phyloP scores from a whole-genome alignment of 352 stramenopile genomes.

The Globisporangium spiculum region DNA sequence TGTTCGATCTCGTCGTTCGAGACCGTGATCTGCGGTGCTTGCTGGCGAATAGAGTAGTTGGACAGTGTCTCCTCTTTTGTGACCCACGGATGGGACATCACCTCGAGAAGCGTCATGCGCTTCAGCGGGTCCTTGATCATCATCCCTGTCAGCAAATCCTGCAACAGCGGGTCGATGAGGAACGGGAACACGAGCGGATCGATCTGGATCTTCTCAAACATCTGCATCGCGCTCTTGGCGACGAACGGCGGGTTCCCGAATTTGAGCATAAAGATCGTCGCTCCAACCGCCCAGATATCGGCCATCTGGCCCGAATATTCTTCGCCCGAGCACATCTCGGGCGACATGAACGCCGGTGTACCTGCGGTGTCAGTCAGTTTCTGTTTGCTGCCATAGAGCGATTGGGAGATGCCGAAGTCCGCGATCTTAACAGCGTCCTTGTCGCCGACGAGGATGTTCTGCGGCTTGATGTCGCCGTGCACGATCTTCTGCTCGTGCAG shows the following conservation, averaged over 20 bases:
- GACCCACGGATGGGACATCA: slow-evolving; percentile 79
- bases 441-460: slow-evolving; percentile 86
- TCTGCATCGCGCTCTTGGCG: slow-evolving; percentile 81
- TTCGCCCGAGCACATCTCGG: slow-evolving; percentile 88
- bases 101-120: slow-evolving; percentile 55
- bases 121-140: slow-evolving; percentile 58
- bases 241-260: slow-evolving; percentile 89
- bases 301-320: slow-evolving; percentile 84
- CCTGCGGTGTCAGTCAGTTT: slow-evolving; percentile 78
- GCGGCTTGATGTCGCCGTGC: slow-evolving; percentile 85
- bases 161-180: slow-evolving; percentile 46
- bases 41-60: slow-evolving; percentile 21
- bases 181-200: slow-evolving; percentile 64
- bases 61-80: slow-evolving; percentile 58
- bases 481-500: slow-evolving; percentile 85
- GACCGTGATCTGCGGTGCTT: slow-evolving; percentile 47
- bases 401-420: slow-evolving; percentile 90
- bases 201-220: slow-evolving; percentile 89
- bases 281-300: slow-evolving; percentile 91
- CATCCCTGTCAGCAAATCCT: slow-evolving; percentile 63
- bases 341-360: slow-evolving; percentile 92
- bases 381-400: slow-evolving; percentile 75
- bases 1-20: slow-evolving; percentile 80
- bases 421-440: slow-evolving; percentile 91
- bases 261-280: slow-evolving; percentile 87